Evolutionary conservation across 2,329 filamentous ascomycete genomes (phyloP), one percentile per base, ranked within the genome.

Genomic region (Alternaria rosae): DNA sequence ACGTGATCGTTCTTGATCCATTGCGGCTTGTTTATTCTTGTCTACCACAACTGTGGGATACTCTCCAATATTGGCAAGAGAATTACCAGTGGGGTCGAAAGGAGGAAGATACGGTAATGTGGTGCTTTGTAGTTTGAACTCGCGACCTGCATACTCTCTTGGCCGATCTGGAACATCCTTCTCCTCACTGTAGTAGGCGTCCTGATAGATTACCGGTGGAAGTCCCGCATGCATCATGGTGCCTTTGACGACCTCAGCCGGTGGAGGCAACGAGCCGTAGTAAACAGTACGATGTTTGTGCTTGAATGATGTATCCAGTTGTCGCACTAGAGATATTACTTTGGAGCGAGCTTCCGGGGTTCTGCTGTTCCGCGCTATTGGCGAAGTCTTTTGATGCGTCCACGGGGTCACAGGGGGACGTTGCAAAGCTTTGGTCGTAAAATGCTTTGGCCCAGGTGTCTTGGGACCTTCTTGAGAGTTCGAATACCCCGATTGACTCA

Each of bases 111-210:
- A 97, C 0, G 92, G 92, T 8, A 96, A 75, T 1, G 91, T 92
- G 56, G 86, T 88, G 62, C 93, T 91, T 71, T 89, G 86, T 7
- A 97, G 81, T 60, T 88, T 90, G 75, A 96, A 97, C 70, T 96
- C 92, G 69, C 89, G 89, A 4, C 94, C 94, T 7, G 92, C 94
- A 80, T 97, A 98, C 78, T 97, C 93, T 55, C 92, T 86, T 30
- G 85, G 80, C 55, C 90, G 87, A 41, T 90, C 85, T 12, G 94
- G 93, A 0, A 97, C 91, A 78, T 98, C 95, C 53, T 84, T 85
- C 64, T 96, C 92, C 26, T 92, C 85, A 69, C 93, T 92, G 75
- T 97, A 98, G 72, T 90, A 94, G 0, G 94, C 90, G 74, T 93
- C 89, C 77, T 93, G 92, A 66, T 97, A 96, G 51, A 97, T 86